A percentile compares a stretch with the other conserved stretches of the same genome.
Evolutionary conservation across 1,284 basidiomycete species (phyloP).

Genomic region (Ceratobasidium sp.): DNA sequence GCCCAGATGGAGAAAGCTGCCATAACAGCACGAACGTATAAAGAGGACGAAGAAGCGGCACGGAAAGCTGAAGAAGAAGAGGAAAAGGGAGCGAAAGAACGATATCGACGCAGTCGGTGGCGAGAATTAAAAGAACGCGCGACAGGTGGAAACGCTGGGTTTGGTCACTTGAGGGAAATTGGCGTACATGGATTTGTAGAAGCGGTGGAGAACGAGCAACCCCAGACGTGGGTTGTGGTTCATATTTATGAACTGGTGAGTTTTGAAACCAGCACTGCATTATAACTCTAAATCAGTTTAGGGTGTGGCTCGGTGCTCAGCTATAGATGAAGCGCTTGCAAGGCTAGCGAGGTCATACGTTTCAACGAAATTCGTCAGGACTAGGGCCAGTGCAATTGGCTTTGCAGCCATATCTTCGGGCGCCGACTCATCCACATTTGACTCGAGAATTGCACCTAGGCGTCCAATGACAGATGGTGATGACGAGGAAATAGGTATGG

Average conservation of each 20-base stretch:
- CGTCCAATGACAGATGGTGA: conserved; percentile 53
- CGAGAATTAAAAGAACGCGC: conserved; percentile 60
- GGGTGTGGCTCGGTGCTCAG: conserved; percentile 80
- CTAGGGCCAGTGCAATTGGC: conserved; percentile 78
- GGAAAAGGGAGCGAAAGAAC: conserved; percentile 50
- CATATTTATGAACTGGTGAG: conserved; percentile 85
- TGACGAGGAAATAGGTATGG: conserved; percentile 27
- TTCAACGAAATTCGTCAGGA: conserved; percentile 82
- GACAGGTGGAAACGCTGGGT: conserved; percentile 55
- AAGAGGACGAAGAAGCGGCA: conserved; percentile 74
- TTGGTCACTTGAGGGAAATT: conserved; percentile 86
- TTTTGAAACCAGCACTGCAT: background rate
- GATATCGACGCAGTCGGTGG: conserved; percentile 52
- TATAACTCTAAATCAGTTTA: conserved; percentile 19
- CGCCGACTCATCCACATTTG: background rate
- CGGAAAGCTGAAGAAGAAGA: conserved; percentile 58
- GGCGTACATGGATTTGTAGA: conserved; percentile 78
- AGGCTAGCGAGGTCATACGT: conserved; percentile 77
- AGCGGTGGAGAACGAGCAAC: conserved; percentile 80
- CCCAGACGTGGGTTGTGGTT: conserved; percentile 79
- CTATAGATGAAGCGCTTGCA: conserved; percentile 76
- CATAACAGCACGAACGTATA: conserved; percentile 70
- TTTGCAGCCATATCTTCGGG: conserved; percentile 66
- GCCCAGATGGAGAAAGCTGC: conserved; percentile 72
- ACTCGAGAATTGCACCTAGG: conserved; percentile 65